Evolutionary conservation across 352 stramenopile genomes (phyloP).

Genomic region (Elongisporangium senticosum): DNA sequence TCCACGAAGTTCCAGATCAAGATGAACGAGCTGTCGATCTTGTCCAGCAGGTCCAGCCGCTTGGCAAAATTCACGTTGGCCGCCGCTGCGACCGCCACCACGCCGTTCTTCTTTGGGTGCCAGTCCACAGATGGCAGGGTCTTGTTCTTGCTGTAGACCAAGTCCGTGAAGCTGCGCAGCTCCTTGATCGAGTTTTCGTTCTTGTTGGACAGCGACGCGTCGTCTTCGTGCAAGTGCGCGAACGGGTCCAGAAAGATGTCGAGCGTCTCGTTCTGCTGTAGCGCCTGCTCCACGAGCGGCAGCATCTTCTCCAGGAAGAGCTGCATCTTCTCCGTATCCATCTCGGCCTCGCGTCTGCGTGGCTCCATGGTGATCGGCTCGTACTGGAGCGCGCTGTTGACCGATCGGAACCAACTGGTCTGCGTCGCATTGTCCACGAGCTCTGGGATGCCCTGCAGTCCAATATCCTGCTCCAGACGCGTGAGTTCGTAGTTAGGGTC

Average conservation of each 20-base stretch:
- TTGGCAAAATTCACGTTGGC: slow-evolving; percentile 85
- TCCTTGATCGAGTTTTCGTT: slow-evolving; percentile 87
- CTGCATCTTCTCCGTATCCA: slow-evolving; percentile 69
- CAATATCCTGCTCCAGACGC: slow-evolving; percentile 69
- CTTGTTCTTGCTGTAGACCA: slow-evolving; percentile 94
- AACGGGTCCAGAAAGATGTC: slow-evolving; percentile 83
- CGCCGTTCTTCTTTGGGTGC: slow-evolving; percentile 84
- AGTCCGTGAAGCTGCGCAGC: slow-evolving; percentile 89
- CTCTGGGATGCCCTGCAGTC: slow-evolving; percentile 64
- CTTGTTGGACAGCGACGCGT: slow-evolving; percentile 57
- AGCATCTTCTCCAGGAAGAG: slow-evolving; percentile 58
- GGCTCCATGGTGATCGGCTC: slow-evolving; percentile 55
- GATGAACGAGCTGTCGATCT: slow-evolving; percentile 85
- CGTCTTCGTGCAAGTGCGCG: slow-evolving; percentile 61
- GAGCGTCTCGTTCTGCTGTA: slow-evolving; percentile 85
- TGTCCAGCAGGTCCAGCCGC: slow-evolving; percentile 69
- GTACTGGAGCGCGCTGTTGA: slow-evolving; percentile 82
- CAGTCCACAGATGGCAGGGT: slow-evolving; percentile 86
- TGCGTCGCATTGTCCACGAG: slow-evolving; percentile 66
- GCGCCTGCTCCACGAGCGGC: slow-evolving; percentile 60
- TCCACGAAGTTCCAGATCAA: slow-evolving; percentile 94
- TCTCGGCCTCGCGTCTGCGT: slow-evolving; percentile 30
- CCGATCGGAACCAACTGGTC: slow-evolving; percentile 79
- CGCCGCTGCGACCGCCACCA: slow-evolving; percentile 82
- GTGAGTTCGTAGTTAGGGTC: slow-evolving; percentile 81